These are phyloP conservation scores for Marasmius oreades DNA, from an alignment of 1,284 basidiomycete species.

Conservation along the genomic window DNA sequence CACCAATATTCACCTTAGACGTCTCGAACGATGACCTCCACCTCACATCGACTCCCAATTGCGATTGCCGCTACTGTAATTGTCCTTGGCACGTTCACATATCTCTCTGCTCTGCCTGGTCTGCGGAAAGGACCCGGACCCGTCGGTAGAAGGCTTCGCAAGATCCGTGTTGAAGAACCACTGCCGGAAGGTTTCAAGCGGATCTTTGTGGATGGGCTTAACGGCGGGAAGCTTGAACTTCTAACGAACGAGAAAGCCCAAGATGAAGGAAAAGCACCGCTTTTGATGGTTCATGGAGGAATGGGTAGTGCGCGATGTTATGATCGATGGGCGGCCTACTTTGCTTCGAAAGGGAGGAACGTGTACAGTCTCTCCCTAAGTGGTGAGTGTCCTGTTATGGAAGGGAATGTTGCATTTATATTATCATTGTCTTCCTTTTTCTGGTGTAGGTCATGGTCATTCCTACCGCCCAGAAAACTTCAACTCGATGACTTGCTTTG, in stretches of 20 bases:
- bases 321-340: slow-evolving; percentile 1
- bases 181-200: not conserved
- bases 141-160: not conserved
- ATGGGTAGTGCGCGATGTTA: slow-evolving; percentile 9
- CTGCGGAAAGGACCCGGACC: not conserved
- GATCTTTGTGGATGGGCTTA: not conserved
- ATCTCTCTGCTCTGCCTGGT: not conserved
- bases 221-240: not conserved
- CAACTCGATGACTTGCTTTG: not conserved
- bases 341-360: not conserved
- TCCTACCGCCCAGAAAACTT: slow-evolving; percentile 5
- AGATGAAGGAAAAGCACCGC: not conserved
- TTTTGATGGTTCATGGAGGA: slow-evolving; percentile 4
- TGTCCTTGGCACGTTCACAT: not conserved
- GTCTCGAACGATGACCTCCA: not conserved
- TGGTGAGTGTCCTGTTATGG: not conserved
- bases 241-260: not conserved
- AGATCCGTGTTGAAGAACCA: not conserved
- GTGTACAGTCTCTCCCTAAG: slow-evolving; percentile 3
- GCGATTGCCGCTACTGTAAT: not conserved
- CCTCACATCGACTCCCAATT: not conserved
- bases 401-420: too few species aligned
- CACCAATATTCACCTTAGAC: too few species aligned
- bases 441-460: slow-evolving; percentile 3
- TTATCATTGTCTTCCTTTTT: not conserved